These are phyloP conservation scores for Ailanthus altissimus DNA, from an alignment of 345 rosid genomes.

Conservation along the genomic window DNA sequence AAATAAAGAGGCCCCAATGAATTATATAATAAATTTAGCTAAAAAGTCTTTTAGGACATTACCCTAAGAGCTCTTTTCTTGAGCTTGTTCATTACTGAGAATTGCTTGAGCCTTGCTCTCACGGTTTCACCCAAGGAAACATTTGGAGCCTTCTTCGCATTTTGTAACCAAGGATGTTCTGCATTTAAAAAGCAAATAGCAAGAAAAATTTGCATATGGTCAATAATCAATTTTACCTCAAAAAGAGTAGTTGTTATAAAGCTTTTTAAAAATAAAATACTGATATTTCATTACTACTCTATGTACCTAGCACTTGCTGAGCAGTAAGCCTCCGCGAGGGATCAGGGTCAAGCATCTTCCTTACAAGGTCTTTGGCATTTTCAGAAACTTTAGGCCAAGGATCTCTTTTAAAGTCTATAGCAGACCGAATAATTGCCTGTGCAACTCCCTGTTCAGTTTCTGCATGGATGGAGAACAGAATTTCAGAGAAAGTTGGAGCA, in stretches of 20 bases:
- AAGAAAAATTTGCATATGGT: not conserved
- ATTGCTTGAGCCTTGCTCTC: slow-evolving; percentile 90
- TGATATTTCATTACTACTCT: not conserved
- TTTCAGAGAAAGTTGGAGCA: not conserved
- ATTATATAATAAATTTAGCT: not conserved
- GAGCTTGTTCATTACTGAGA: slow-evolving; percentile 96
- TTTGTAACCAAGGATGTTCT: slow-evolving; percentile 97
- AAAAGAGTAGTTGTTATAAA: not conserved
- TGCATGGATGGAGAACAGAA: slow-evolving; percentile 33
- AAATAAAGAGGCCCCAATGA: not conserved
- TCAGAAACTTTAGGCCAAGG: slow-evolving; percentile 99
- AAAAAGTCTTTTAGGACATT: slow-evolving; percentile 16
- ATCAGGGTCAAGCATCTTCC: slow-evolving; percentile 94
- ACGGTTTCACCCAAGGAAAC: slow-evolving; percentile 95
- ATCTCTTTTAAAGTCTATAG: slow-evolving; percentile 83
- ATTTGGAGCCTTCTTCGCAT: slow-evolving; percentile 92
- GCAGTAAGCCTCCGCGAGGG: slow-evolving; percentile 86
- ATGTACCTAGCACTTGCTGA: slow-evolving; percentile 85
- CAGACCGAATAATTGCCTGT: slow-evolving; percentile 82
- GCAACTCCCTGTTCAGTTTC: slow-evolving; percentile 99
- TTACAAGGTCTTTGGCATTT: slow-evolving; percentile 83
- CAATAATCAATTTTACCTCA: slow-evolving; percentile 8
- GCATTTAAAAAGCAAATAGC: slow-evolving; percentile 28
- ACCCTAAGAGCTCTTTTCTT: slow-evolving; percentile 99
- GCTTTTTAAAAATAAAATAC: slow-evolving; percentile 7